These are phyloP conservation scores for Tripterygium wilfordii DNA, from an alignment of 177 flowering plant species.

Conservation along the genomic window DNA sequence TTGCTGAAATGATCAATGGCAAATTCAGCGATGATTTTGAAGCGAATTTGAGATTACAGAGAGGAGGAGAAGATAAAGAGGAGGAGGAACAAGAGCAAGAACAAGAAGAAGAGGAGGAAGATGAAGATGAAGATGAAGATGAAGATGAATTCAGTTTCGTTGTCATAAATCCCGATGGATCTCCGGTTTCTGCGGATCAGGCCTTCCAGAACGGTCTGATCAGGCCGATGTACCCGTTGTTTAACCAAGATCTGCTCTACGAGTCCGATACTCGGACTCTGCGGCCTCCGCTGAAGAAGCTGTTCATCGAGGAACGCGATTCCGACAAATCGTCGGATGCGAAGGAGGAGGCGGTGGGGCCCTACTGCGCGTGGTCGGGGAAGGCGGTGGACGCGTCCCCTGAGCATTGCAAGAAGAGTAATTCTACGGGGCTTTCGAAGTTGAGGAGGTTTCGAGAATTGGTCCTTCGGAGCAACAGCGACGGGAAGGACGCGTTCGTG, in stretches of 20 bases:
- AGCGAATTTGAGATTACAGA: not conserved
- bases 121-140: conserved; percentile 25
- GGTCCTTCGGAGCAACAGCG: conserved; percentile 39
- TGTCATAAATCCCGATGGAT: conserved; percentile 12
- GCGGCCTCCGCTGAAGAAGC: too few relatives aligned
- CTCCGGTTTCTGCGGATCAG: conserved; percentile 38
- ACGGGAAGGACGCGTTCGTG: conserved; percentile 58
- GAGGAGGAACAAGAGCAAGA: conserved; percentile 2
- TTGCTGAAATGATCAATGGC: not conserved
- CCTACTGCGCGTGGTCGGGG: conserved; percentile 34
- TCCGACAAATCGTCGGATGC: too few relatives aligned
- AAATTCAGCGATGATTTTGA: conserved; percentile 4
- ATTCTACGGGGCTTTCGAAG: conserved; percentile 57
- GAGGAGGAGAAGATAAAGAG: not conserved
- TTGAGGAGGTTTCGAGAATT: conserved; percentile 41
- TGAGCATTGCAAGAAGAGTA: conserved; percentile 41
- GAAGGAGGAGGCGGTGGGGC: conserved; percentile 12
- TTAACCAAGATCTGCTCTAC: conserved; percentile 17
- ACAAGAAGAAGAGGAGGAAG: conserved; percentile 15
- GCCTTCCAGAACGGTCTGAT: conserved; percentile 34
- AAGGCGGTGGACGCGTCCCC: conserved; percentile 21
- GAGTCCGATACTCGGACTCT: too few relatives aligned
- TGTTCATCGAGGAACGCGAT: too few relatives aligned
- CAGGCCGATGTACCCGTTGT: conserved; percentile 32
- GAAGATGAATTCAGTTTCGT: conserved; percentile 30